These are phyloP conservation scores for Phytophthora ramorum DNA, from an alignment of 352 stramenopile species.

Conservation along the genomic window DNA sequence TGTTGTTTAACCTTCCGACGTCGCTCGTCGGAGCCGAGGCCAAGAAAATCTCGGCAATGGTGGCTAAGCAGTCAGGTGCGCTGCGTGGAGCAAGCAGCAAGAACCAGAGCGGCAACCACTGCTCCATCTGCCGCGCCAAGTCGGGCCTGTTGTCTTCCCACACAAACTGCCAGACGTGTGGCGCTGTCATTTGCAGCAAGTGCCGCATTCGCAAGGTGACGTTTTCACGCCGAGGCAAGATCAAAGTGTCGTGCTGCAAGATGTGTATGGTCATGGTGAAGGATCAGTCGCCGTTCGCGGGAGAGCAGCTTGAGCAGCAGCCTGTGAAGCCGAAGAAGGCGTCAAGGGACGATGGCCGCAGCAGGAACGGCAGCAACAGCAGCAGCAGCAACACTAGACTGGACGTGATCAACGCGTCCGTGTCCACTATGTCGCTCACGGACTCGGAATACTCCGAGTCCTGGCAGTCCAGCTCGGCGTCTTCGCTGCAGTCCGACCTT, in stretches of 20 bases:
- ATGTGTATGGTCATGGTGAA: conserved; percentile 76
- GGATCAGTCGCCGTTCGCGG: conserved; percentile 72
- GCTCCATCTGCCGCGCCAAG: conserved; percentile 72
- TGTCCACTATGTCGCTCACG: conserved; percentile 45
- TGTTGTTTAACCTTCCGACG: conserved; percentile 62
- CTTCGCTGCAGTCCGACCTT: conserved; percentile 58
- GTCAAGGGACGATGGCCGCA: conserved; percentile 23
- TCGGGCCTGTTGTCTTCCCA: conserved; percentile 61
- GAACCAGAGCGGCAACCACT: conserved; percentile 52
- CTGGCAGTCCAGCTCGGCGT: conserved; percentile 63
- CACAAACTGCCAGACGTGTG: conserved; percentile 66
- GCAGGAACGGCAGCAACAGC: conserved; percentile 37
- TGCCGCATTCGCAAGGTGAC: conserved; percentile 72
- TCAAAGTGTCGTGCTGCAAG: conserved; percentile 77
- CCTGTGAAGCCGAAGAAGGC: conserved; percentile 37
- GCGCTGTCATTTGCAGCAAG: conserved; percentile 77
- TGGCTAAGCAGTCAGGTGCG: conserved; percentile 47
- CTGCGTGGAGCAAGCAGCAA: conserved; percentile 38
- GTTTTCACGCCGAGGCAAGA: conserved; percentile 60
- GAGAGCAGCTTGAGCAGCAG: conserved; percentile 51
- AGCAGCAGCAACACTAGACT: conserved; percentile 28
- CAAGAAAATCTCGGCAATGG: conserved; percentile 76
- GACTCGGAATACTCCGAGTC: conserved; percentile 71
- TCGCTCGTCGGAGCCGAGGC: conserved; percentile 56
- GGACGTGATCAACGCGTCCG: conserved; percentile 34